Evolutionary conservation across 805 yeast genomes (phyloP), one percentile per base, ranked within the genome.

Genomic region (Yamadazyma scolyti): DNA sequence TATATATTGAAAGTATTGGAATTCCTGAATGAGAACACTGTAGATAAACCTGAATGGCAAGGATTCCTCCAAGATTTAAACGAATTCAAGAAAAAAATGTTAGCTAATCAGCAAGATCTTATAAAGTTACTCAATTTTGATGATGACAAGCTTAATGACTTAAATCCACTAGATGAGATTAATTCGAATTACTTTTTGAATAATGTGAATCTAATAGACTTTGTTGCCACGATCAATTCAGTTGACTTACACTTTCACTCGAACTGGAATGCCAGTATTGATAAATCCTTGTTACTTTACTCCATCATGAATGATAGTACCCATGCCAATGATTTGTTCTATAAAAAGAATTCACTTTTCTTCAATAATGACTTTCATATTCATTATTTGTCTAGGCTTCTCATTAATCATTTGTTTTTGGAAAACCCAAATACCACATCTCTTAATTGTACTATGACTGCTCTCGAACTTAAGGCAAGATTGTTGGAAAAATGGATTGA

Each of bases 401-500:
- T 88, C 26, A 58, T 79, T 5, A 71, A 73, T 36, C 97, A 89
- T 47, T 44, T 89, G 12, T 80, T 88, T 44, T 61, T 69, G 18
- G 79, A 76, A 39, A 46, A 57, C n/a, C 46, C 47, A 6, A 39
- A 45, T 12, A 40, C 60, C 9, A 28, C 36, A 3, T 18, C 37
- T 26, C 25, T 34, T n/a, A 27, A 38, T 13, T 28, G 39, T 18
- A 25, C 50, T 1, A 38, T 50, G 7, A 39, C 54, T 2, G 31
- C 36, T 9, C 42, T 56, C 13, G 73, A 64, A 36, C 52, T 55
- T 18, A 70, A 93, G 36, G 94, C 94, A 1, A 58, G 72, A 24
- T 48, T 88, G 4, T 54, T 90, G 21, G 77, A 78, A 27, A 81
- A 77, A 50, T 90, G 97, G 97, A 82, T 89, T 25, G 77, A 78